These are phyloP conservation scores for Schoenoplectus triqueter DNA, from an alignment of 202 grass and related monocot genomes.

Conservation along the genomic window DNA sequence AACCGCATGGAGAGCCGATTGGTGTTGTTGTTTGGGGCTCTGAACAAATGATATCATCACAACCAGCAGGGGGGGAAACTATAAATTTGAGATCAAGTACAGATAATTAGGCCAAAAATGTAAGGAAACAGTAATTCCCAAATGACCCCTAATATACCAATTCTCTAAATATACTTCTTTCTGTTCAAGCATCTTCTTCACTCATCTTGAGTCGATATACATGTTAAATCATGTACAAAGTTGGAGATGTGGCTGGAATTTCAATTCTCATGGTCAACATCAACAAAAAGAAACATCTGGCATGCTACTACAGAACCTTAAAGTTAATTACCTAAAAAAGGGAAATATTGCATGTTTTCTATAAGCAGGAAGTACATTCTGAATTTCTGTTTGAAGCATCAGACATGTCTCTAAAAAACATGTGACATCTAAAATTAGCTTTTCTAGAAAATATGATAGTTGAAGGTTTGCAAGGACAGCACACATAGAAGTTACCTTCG, in stretches of 20 bases:
- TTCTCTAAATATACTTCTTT: conserved; percentile 9
- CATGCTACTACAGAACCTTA: background rate
- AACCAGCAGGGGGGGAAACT: conserved; percentile 58
- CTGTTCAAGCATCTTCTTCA: background rate
- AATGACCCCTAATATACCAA: background rate
- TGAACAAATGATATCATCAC: conserved; percentile 66
- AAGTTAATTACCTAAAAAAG: conserved; percentile 14
- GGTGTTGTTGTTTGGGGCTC: conserved; percentile 69
- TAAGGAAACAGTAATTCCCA: background rate
- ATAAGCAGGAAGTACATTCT: background rate
- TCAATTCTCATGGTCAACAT: background rate
- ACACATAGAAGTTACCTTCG: background rate
- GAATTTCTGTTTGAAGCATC: conserved; percentile 9
- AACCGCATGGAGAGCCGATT: conserved; percentile 82
- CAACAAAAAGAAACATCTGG: background rate
- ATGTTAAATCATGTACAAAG: background rate
- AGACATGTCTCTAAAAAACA: conserved; percentile 18
- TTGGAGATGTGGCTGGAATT: background rate
- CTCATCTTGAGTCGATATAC: background rate
- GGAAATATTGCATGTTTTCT: conserved; percentile 3
- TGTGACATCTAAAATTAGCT: conserved; percentile 28
- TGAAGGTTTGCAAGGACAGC: background rate
- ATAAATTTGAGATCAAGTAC: conserved; percentile 43
- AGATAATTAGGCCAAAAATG: conserved; percentile 14
- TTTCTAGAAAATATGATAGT: background rate